Conservation (phyloP, 768 basidiomycete species). For the Omphalotus guepiniiformis region DNA sequence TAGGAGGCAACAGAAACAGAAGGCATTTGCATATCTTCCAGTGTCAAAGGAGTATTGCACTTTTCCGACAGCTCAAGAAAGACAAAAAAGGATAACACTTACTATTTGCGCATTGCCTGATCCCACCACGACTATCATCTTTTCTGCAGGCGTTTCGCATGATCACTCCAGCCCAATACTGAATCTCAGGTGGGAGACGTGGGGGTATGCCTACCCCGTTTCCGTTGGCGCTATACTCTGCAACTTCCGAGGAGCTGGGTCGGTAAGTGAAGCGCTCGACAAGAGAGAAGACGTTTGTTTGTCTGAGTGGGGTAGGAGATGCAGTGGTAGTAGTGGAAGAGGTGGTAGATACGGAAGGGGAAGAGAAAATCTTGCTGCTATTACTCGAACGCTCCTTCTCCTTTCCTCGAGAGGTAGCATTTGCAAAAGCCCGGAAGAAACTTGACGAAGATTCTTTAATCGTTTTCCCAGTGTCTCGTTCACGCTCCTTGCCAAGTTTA, state of each 20-base stretch:
- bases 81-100: slow-evolving; percentile 25
- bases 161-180: slow-evolving; percentile 99
- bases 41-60: too few species aligned
- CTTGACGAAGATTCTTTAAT: slow-evolving; percentile 13
- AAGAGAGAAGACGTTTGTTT: slow-evolving; percentile 92
- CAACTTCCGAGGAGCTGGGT: slow-evolving; percentile 77
- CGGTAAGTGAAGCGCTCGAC: slow-evolving; percentile 97
- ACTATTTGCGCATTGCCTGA: slow-evolving; percentile 97
- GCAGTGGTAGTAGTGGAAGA: slow-evolving; percentile 18
- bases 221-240: slow-evolving; percentile 45
- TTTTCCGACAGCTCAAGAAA: slow-evolving; percentile 8
- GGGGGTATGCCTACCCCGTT: slow-evolving; percentile 29
- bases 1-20: too few species aligned
- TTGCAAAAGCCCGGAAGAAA: slow-evolving; percentile 44
- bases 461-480: slow-evolving; percentile 19
- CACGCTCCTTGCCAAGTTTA: slow-evolving; percentile 24
- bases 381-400: slow-evolving; percentile 36
- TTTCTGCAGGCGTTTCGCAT: slow-evolving; percentile 99
- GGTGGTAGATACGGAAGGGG: neutral
- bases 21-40: too few species aligned
- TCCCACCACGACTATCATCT: slow-evolving; percentile 89
- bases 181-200: slow-evolving; percentile 81
- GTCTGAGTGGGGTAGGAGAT: slow-evolving; percentile 29
- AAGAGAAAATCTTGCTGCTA: neutral
- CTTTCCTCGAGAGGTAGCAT: slow-evolving; percentile 41